Evolutionary conservation across 495 filamentous ascomycete species (phyloP).

Genomic region (Pyronema domesticum): DNA sequence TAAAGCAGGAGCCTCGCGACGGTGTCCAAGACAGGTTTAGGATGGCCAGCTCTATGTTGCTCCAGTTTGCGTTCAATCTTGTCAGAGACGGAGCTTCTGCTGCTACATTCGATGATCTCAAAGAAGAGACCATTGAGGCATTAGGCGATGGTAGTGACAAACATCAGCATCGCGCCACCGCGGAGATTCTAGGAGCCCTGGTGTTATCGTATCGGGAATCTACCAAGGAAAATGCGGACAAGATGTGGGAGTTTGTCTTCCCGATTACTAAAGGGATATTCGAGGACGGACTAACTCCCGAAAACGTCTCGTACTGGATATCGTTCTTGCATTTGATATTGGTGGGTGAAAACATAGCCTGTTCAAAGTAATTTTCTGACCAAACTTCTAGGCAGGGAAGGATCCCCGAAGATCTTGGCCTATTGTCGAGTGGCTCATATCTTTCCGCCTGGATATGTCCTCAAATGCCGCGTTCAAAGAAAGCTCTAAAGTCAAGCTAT

Average conservation of each 20-base stretch:
- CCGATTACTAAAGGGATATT: conserved; percentile 77
- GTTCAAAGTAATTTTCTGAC: neutral
- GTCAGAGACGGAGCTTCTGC: conserved; percentile 55
- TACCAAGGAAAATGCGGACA: conserved; percentile 45
- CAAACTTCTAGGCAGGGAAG: conserved; percentile 37
- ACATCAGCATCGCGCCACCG: conserved; percentile 89
- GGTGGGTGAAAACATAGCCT: conserved; percentile 24
- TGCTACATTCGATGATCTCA: conserved; percentile 73
- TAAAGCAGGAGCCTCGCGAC: conserved; percentile 95
- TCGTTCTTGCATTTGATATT: conserved; percentile 78
- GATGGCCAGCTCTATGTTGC: conserved; percentile 64
- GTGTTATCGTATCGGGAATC: conserved; percentile 53
- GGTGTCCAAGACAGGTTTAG: conserved; percentile 67
- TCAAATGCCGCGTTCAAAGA: conserved; percentile 99
- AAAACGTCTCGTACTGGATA: conserved; percentile 87
- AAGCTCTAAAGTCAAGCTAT: conserved; percentile 81
- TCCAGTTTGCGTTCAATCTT: conserved; percentile 76
- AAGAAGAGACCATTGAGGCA: conserved; percentile 52
- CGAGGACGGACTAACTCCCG: conserved; percentile 75
- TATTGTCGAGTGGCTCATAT: conserved; percentile 62
- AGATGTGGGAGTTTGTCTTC: conserved; percentile 76
- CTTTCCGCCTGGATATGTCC: conserved; percentile 78
- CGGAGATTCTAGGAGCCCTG: conserved; percentile 81
- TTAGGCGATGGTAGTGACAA: conserved; percentile 92
- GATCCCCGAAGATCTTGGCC: conserved; percentile 79